Base-by-base conservation (phyloP, 2,329 filamentous ascomycete species). In the Alternaria tenuissima region DNA sequence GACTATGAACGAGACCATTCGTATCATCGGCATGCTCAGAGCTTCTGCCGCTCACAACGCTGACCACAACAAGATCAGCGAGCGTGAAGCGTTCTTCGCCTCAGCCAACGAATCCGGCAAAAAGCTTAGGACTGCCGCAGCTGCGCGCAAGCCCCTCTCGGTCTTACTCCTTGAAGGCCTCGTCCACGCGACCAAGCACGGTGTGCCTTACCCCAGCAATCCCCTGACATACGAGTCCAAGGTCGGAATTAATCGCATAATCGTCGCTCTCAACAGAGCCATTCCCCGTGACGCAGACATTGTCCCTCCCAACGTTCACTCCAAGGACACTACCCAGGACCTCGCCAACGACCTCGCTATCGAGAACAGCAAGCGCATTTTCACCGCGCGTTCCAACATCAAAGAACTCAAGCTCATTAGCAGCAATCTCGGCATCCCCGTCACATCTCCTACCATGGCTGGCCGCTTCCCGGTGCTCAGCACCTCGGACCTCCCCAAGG, bases 401-500 rank as follows among this genome's bases (percentile, higher is more conserved):
- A 43, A 44, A 55, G 61, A 56, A 36, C 53, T 39, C 16, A n/a
- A 49, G 18, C 32, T 38, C 18, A 49, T 48, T 28, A 62, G 42
- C 28, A 55, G 22, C 16, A 55, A 47, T 34, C 42, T 55, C 42
- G 42, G 41, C 16, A 38, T 26, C 22, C 42, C 39, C 34, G 55
- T 52, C 18, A 39, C 49, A 34, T 41, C 53, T 18, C 32, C 53
- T 60, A 52, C 51, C 47, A 77, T 78, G 74, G 68, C 73, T 34
- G 63, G 69, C 47, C 73, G 75, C 52, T 71, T 78, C 57, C 77
- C 76, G 51, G 64, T 66, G 51, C 72, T 80, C 52, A 73, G 62
- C 67, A 80, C 78, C 57, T 74, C 71, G 18, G 65, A 76, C 74
- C 85, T 91, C 60, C 88, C 89, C 32, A 81, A 83, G 59, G 84